Conservation (phyloP, 805 yeast genomes). For the Metschnikowia chrysomelidarum region DNA sequence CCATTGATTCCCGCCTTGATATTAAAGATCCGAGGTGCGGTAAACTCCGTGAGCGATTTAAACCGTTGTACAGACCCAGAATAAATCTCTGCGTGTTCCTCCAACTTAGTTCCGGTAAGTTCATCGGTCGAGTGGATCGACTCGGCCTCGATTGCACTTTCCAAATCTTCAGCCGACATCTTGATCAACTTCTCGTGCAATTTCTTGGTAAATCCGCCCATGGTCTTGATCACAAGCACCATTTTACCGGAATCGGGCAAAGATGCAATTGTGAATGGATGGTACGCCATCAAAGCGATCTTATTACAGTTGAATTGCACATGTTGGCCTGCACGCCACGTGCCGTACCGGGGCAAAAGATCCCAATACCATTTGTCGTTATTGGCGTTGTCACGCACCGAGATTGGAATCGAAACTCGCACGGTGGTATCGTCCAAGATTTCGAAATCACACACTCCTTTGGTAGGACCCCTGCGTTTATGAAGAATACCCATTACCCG, state of each 20-base stretch:
- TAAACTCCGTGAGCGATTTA: slow-evolving; percentile 4
- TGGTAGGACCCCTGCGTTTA: slow-evolving; percentile 34
- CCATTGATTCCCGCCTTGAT: slow-evolving; percentile 43
- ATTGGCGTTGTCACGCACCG: slow-evolving; percentile 16
- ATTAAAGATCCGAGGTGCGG: slow-evolving; percentile 13
- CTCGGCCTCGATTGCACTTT: slow-evolving; percentile 2
- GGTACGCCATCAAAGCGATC: slow-evolving; percentile 39
- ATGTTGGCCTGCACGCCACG: slow-evolving; percentile 51
- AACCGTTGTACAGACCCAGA: slow-evolving; percentile 8
- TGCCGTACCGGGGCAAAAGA: slow-evolving; percentile 35
- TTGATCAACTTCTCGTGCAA: slow-evolving; percentile 28
- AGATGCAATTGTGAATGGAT: slow-evolving; percentile 48
- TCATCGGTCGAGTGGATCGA: slow-evolving; percentile 6
- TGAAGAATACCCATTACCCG: slow-evolving; percentile 33
- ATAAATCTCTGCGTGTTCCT: slow-evolving; percentile 1
- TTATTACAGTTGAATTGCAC: slow-evolving; percentile 40
- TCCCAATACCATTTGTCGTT: slow-evolving; percentile 26
- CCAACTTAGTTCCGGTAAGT: neutral
- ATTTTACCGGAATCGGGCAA: slow-evolving; percentile 38
- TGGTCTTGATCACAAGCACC: slow-evolving; percentile 38
- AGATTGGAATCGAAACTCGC: slow-evolving; percentile 37
- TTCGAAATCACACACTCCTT: slow-evolving; percentile 37
- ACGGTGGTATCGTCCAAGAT: slow-evolving; percentile 42
- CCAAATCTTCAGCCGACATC: slow-evolving; percentile 15
- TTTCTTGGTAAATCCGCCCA: slow-evolving; percentile 43